Evolutionary conservation across 805 yeast genomes (phyloP), one percentile per base, ranked within the genome.

Genomic region (Saccharomycopsis sp.): DNA sequence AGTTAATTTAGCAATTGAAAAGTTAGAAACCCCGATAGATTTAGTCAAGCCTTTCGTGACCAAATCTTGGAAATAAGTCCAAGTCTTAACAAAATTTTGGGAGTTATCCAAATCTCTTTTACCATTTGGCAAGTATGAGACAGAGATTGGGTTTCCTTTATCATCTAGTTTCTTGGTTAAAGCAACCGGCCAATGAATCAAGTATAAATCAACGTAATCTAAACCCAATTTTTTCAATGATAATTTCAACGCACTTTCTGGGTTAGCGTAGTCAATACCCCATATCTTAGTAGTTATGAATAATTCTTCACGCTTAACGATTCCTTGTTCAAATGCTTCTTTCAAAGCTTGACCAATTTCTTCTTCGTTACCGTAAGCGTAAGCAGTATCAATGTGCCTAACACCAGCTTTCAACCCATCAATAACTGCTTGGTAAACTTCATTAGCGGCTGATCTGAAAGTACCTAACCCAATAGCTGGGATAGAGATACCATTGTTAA

Each of bases 1-100:
- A 47, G 71, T 64, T 50, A 81, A 57, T 52, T 75, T 71, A 44
- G 66, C 70, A 22, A 72, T 62, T 16, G 84, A 71, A 59, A 79
- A 77, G 65, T 85, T 85, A 29, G 89, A 81, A 34, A 85, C 84
- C 53, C 95, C 95, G 59, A 85, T 73, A 20, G 88, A 75, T 54
- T 69, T 75, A 22, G 75, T 68, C 58, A 75, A 69, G 22, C 77
- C 81, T 21, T 72, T 59, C 23, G 64, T 63, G 39, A 75, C 68
- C 41, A 82, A 63, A 53, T 73, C 65, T 64, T 84, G 86, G 75
- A 85, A 61, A 28, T 62, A 64, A 54, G 72, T 76, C 78, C 78
- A 84, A 17, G 85, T 78, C 55, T 79, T 70, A 51, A 74, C 54
- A 56, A 68, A 77, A 68, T 72, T 68, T 33, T 58, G 59, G 7